Evolutionary conservation across 805 yeast genomes (phyloP), one percentile per base, ranked within the genome.

Genomic region (Cyberlindnera veronae): DNA sequence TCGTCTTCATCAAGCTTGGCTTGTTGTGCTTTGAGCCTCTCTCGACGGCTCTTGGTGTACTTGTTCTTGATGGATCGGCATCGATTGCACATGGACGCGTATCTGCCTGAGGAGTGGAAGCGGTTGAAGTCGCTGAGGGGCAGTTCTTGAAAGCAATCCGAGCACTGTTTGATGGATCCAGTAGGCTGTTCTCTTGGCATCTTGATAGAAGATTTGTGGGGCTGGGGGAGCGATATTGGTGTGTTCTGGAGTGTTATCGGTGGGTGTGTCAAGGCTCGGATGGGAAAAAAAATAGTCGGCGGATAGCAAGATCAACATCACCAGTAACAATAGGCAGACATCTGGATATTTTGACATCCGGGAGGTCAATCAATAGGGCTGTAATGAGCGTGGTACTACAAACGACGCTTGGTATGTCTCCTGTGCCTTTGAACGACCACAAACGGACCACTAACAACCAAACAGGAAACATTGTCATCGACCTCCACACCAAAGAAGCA

Each of bases 381-480:
- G n/a, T n/a, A n/a, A n/a, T n/a, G n/a, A n/a, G n/a, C n/a, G n/a
- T n/a, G n/a, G n/a, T n/a, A n/a, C n/a, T n/a, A n/a, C n/a, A n/a
- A n/a, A n/a, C n/a, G n/a, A n/a, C n/a, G n/a, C n/a, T n/a, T n/a
- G n/a, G n/a, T n/a, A n/a, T n/a, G n/a, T n/a, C n/a, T n/a, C n/a
- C n/a, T n/a, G n/a, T n/a, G n/a, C n/a, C n/a, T n/a, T n/a, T n/a
- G n/a, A n/a, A n/a, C n/a, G n/a, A n/a, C n/a, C n/a, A n/a, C n/a
- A n/a, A n/a, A n/a, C n/a, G n/a, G n/a, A n/a, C n/a, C n/a, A n/a
- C n/a, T n/a, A n/a, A n/a, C n/a, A 29, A 29, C 32, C 17, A 30
- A 68, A 38, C 41, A 41, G 83, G 81, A 6, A 71, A 70, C 42
- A 32, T 79, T 7, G 80, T 76, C 9, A 55, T 79, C 9, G 85